Conservation (phyloP, 2,329 filamentous ascomycete genomes). For the Elsinoe fawcettii region DNA sequence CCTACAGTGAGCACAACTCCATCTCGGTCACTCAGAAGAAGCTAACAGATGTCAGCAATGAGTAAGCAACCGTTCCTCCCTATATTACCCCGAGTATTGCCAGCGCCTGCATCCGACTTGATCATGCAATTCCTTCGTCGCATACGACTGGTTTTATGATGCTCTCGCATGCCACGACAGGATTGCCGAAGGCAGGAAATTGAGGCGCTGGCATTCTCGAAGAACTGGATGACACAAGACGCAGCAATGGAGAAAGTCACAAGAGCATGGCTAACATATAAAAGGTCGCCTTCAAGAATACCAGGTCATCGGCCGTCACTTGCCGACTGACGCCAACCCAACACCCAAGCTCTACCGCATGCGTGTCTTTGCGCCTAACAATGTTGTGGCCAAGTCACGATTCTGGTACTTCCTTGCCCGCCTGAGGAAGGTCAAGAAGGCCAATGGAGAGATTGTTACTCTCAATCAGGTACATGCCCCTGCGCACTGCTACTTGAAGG, state of each 20-base stretch:
- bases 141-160: neutral
- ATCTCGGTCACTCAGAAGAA: neutral
- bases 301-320: constrained; percentile 99
- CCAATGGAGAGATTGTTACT: constrained; percentile 97
- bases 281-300: constrained; percentile 99
- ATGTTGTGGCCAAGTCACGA: constrained; percentile 97
- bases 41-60: constrained; percentile 44
- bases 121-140: neutral
- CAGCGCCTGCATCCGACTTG: neutral
- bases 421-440: constrained; percentile 99
- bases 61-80: constrained; percentile 43
- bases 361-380: constrained; percentile 98
- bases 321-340: constrained; percentile 96
- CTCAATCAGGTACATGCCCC: constrained; percentile 69
- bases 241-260: neutral
- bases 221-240: neutral
- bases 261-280: constrained; percentile 6
- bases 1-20: constrained; percentile 21
- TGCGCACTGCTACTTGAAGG: constrained; percentile 16
- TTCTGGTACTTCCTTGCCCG: constrained; percentile 99
- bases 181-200: neutral
- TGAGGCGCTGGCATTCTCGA: neutral
- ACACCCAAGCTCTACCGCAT: constrained; percentile 99
- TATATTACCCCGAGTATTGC: neutral
- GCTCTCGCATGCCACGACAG: neutral